Base-by-base conservation (phyloP, 495 filamentous ascomycete species). In the Penicillium nucicola region DNA sequence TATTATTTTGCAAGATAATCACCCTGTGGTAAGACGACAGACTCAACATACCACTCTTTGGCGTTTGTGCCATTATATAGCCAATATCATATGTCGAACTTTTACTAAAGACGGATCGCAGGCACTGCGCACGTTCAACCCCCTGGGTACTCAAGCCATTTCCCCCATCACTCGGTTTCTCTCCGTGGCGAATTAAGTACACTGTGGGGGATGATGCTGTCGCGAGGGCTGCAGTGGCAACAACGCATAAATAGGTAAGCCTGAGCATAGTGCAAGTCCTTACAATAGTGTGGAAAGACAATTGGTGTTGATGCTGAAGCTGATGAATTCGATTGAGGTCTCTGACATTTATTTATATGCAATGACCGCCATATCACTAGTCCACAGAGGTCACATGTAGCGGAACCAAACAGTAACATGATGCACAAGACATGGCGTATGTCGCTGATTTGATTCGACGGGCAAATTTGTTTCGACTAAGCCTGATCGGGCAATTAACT, bases 171-270 rank as follows among this genome's bases (percentile, higher is more conserved):
- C 50, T 53, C 17, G 78, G 80, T 63, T 83, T 83, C 57, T 83
- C 80, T 52, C 79, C 80, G 53, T 83, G 80, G 7, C 80, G 77
- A 60, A 83, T 83, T 5, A 83, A 55, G 54, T 82, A 83, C 23
- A 83, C 67, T 0, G 65, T 77, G 12, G 74, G 64, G 3, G 53
- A 46, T 8, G 61, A 64, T 4, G 48, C 39, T 31, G 51, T 22
- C 15, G 36, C 48, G 1, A 67, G 15, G 8, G 48, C 50, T 4
- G 60, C 55, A 9, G 58, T 38, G 1, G 63, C 54, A 25, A 73
- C 42, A 14, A 70, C 23, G 19, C 44, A 42, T 12, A 62, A 47
- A 3, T 48, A 17, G 2, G 56, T 6, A 7, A 61, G 6, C 7
- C 56, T 49, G 33, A 42, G 34, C 52, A 58, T 58, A 33, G 7